phyloP scores from a whole-genome alignment of 2,329 filamentous ascomycete genomes.

The Helotiales sp. region DNA sequence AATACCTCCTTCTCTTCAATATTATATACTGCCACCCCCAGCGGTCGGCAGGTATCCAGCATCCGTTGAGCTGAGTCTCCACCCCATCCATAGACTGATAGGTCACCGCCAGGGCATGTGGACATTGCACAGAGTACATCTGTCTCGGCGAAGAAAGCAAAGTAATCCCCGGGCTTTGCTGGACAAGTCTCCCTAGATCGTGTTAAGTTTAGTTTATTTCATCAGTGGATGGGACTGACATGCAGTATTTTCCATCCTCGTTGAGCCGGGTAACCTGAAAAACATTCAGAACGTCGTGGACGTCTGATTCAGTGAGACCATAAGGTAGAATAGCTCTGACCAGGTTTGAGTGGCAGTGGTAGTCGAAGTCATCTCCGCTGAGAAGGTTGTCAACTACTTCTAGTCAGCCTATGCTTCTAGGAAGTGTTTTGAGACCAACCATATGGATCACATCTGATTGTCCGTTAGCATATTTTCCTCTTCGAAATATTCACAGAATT shows the following conservation, averaged over 20 bases:
- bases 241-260: slow-evolving; percentile 74
- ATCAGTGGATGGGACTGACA: slow-evolving; percentile 46
- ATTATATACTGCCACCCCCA: slow-evolving; percentile 75
- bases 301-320: slow-evolving; percentile 72
- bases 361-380: slow-evolving; percentile 73
- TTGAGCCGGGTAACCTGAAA: slow-evolving; percentile 86
- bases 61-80: slow-evolving; percentile 70
- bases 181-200: slow-evolving; percentile 49
- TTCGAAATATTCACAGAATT: neutral
- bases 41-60: slow-evolving; percentile 71
- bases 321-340: slow-evolving; percentile 71
- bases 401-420: slow-evolving; percentile 8
- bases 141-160: slow-evolving; percentile 82
- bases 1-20: slow-evolving; percentile 61
- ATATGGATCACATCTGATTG: slow-evolving; percentile 75
- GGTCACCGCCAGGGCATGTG: slow-evolving; percentile 80
- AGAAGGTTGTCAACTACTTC: slow-evolving; percentile 70
- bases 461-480: neutral
- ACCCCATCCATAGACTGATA: slow-evolving; percentile 83
- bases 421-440: slow-evolving; percentile 39
- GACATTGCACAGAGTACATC: slow-evolving; percentile 66
- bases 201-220: neutral
- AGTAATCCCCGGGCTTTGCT: slow-evolving; percentile 48
- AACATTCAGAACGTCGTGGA: slow-evolving; percentile 85
- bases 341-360: slow-evolving; percentile 84